These are phyloP conservation scores for Saccharum officinarum DNA, from an alignment of 176 grass and related monocot species.

Conservation along the genomic window DNA sequence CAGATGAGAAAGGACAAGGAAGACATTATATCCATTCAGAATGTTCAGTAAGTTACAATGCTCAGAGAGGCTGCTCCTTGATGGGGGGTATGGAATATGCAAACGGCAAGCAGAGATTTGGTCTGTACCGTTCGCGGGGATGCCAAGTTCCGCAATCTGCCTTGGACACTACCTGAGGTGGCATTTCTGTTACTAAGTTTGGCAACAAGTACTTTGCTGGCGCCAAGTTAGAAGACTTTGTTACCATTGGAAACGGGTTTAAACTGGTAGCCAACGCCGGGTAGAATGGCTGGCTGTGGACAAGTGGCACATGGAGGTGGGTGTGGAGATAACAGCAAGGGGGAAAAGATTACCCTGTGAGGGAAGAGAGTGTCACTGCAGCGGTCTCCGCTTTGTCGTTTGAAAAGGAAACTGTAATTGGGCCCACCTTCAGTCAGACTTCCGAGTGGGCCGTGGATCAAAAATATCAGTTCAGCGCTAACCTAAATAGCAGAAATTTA, in stretches of 20 bases:
- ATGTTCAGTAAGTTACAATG: conserved; percentile 52
- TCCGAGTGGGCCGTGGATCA: conserved; percentile 50
- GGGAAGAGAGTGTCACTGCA: conserved; percentile 58
- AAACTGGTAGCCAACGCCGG: conserved; percentile 43
- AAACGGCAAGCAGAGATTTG: conserved; percentile 73
- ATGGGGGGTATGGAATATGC: conserved; percentile 60
- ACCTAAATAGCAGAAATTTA: conserved; percentile 79
- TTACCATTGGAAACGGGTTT: conserved; percentile 50
- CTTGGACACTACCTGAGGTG: conserved; percentile 61
- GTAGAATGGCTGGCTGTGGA: conserved; percentile 67
- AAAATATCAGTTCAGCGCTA: conserved; percentile 71
- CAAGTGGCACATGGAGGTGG: conserved; percentile 72
- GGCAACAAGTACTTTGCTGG: conserved; percentile 67
- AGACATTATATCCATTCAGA: conserved; percentile 83
- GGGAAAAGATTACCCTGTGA: conserved; percentile 86
- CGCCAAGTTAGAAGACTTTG: conserved; percentile 69
- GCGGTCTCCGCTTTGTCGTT: conserved; percentile 55
- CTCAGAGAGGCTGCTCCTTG: conserved; percentile 44
- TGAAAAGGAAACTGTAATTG: conserved; percentile 64
- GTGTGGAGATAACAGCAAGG: conserved; percentile 60
- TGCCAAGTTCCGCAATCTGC: conserved; percentile 56
- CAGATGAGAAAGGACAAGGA: conserved; percentile 96
- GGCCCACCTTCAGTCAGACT: conserved; percentile 72
- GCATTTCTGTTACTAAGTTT: conserved; percentile 81
- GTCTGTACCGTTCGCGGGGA: conserved; percentile 68